Conservation (phyloP, 1,284 basidiomycete species). For the Papiliotrema nemorosa region DNA sequence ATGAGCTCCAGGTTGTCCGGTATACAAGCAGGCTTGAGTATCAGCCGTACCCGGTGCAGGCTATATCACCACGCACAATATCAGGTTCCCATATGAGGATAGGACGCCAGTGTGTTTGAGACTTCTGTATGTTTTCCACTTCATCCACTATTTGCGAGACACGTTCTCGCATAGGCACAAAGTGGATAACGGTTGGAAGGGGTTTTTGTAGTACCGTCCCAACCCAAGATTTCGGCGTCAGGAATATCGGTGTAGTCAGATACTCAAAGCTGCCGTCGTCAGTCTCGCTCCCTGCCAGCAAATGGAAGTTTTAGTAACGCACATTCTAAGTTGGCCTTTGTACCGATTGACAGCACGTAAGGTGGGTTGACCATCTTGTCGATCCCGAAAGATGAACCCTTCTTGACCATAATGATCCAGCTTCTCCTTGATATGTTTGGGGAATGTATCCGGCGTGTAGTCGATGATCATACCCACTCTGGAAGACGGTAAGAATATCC, state of each 20-base stretch:
- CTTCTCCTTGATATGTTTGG: constrained; percentile 17
- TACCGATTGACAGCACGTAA: constrained; percentile 40
- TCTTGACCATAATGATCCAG: constrained; percentile 33
- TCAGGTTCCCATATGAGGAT: constrained; percentile 41
- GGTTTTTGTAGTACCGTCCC: constrained; percentile 13
- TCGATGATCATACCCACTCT: constrained; percentile 43
- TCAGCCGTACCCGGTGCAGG: background rate
- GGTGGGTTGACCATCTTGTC: constrained; percentile 35
- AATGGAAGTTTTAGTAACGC: constrained; percentile 1
- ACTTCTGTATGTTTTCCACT: constrained; percentile 12
- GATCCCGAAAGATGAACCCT: constrained; percentile 35
- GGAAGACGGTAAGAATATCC: constrained; percentile 36
- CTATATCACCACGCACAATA: constrained; percentile 20
- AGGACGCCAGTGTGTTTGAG: constrained; percentile 17
- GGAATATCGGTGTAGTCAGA: constrained; percentile 24
- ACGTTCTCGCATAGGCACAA: constrained; percentile 31
- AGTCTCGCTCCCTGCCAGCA: background rate
- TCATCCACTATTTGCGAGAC: constrained; percentile 18
- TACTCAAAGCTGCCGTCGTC: constrained; percentile 25
- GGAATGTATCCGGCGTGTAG: constrained; percentile 28
- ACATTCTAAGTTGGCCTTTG: constrained; percentile 32
- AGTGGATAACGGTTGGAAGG: constrained; percentile 28
- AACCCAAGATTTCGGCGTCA: constrained; percentile 23
- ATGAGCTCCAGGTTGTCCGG: constrained; percentile 25
- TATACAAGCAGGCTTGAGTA: constrained; percentile 14